Conservation (phyloP, 2,329 filamentous ascomycete species). For the Emericellopsis cladophorae region DNA sequence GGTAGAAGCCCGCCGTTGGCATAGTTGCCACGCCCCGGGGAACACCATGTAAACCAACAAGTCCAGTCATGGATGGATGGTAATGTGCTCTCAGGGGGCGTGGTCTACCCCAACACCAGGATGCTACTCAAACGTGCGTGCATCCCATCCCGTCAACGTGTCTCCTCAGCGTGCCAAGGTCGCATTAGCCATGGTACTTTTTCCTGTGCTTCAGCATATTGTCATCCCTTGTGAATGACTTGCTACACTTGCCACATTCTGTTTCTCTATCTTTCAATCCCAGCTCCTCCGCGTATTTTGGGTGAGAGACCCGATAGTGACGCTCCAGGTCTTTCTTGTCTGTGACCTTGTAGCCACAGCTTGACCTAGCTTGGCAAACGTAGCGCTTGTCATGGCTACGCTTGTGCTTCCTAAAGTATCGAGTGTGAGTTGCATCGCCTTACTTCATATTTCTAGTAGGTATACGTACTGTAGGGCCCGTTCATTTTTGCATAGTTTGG, state of each 20-base stretch:
- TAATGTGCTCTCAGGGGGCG: too few relatives aligned
- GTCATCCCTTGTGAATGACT: neutral
- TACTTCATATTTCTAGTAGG: neutral
- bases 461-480: neutral
- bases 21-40: too few relatives aligned
- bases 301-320: neutral
- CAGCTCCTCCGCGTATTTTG: neutral
- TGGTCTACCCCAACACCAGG: too few relatives aligned
- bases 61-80: too few relatives aligned
- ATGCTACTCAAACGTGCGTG: too few relatives aligned
- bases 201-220: slow-evolving; percentile 1
- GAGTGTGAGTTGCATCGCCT: neutral
- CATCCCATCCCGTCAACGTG: too few relatives aligned
- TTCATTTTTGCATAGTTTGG: neutral
- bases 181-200: neutral
- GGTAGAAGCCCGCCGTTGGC: too few relatives aligned
- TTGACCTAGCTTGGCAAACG: neutral
- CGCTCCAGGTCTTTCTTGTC: neutral
- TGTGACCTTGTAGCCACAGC: neutral
- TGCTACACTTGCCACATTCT: neutral
- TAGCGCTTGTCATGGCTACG: neutral
- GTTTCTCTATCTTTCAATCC: neutral
- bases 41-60: too few relatives aligned
- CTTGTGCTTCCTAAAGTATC: neutral
- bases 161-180: too few relatives aligned